Percentiles rank a stretch among this genome's conserved stretches.
Conservation (phyloP, 495 filamentous ascomycete species). For the Parmelia sp. region DNA sequence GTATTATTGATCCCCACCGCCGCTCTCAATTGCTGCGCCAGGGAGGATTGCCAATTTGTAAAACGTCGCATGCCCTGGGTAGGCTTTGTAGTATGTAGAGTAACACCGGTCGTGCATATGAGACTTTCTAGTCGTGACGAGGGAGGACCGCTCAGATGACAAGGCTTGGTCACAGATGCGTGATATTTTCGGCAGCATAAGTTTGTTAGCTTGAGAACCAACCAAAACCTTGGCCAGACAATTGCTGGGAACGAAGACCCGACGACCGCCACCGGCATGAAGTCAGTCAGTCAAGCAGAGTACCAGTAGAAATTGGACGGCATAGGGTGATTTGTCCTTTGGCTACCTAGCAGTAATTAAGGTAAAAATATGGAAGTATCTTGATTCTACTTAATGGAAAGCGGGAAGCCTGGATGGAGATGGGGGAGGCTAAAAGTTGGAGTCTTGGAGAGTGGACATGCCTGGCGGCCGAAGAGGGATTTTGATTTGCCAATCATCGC, state of each 20-base stretch:
- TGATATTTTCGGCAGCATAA: slow-evolving; percentile 11
- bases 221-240: slow-evolving; percentile 15
- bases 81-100: slow-evolving; percentile 6
- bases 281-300: slow-evolving; percentile 8
- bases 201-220: slow-evolving; percentile 10
- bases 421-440: slow-evolving; percentile 6
- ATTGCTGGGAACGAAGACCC: slow-evolving; percentile 4
- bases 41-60: slow-evolving; percentile 18
- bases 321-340: background rate
- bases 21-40: slow-evolving; percentile 16
- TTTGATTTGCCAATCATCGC: slow-evolving; percentile 13
- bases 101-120: slow-evolving; percentile 16
- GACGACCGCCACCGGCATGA: slow-evolving; percentile 13
- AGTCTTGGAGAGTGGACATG: slow-evolving; percentile 11
- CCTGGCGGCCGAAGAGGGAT: slow-evolving; percentile 16
- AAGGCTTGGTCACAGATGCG: slow-evolving; percentile 8
- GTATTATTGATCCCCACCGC: slow-evolving; percentile 12
- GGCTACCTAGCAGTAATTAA: too few relatives aligned
- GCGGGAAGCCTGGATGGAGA: slow-evolving; percentile 16
- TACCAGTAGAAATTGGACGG: slow-evolving; percentile 8
- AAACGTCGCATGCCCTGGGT: background rate
- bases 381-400: slow-evolving; percentile 11
- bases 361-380: too few relatives aligned
- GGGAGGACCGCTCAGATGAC: slow-evolving; percentile 14
- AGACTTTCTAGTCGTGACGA: slow-evolving; percentile 10